Conservation (phyloP, 75 land plant species). For the Chamaecyparis obtusa region DNA sequence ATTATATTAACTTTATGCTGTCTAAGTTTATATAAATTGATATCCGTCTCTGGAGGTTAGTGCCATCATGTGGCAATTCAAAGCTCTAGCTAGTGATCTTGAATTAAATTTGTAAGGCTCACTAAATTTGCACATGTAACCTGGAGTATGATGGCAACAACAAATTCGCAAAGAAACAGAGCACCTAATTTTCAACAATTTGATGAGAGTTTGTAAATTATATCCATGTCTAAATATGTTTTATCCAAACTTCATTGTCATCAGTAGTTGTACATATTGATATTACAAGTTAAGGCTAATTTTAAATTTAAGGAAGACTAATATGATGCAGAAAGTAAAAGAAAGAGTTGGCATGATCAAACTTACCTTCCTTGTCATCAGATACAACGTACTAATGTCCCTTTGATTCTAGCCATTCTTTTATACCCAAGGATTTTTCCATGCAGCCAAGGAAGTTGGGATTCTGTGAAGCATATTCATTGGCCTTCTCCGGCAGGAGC, state of each 20-base stretch:
- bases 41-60: background rate
- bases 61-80: background rate
- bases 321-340: background rate
- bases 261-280: too few species aligned
- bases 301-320: background rate
- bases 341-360: background rate
- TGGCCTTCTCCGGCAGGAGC: slow-evolving; percentile 75
- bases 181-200: too few species aligned
- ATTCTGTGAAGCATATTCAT: too few species aligned
- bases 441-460: too few species aligned
- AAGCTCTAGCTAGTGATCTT: too few species aligned
- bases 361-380: slow-evolving; percentile 93
- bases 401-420: too few species aligned
- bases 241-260: too few species aligned
- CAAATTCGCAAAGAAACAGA: background rate
- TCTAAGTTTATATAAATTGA: background rate
- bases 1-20: background rate
- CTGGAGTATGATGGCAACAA: background rate
- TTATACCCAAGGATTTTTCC: too few species aligned
- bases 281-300: background rate
- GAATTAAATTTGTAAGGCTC: background rate
- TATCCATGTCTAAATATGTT: too few species aligned
- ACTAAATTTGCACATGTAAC: background rate
- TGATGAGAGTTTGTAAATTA: too few species aligned
- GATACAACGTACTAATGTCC: slow-evolving; percentile 89